A percentile compares a stretch with the other conserved stretches of the same genome.
phyloP scores from a whole-genome alignment of 2,329 filamentous ascomycete species.

The Triangularia setosa region DNA sequence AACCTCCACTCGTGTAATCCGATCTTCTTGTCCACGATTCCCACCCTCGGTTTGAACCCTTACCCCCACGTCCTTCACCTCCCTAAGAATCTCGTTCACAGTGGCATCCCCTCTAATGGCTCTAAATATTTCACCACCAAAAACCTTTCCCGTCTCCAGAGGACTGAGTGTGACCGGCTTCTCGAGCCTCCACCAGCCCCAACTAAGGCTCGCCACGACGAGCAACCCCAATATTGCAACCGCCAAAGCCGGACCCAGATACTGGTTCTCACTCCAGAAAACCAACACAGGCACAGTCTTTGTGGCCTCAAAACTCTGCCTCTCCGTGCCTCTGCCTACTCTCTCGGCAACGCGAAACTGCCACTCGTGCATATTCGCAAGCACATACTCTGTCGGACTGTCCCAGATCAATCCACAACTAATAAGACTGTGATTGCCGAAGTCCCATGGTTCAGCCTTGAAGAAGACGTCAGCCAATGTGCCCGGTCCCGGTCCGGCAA shows the following conservation, averaged over 20 bases:
- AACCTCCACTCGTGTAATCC: background rate
- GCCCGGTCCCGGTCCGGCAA: constrained; percentile 1
- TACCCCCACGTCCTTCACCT: constrained; percentile 2
- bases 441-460: background rate
- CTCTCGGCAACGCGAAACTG: constrained; percentile 12
- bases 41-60: background rate
- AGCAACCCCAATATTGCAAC: constrained; percentile 2
- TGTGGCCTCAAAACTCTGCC: constrained; percentile 4
- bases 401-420: constrained; percentile 8
- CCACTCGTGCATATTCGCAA: constrained; percentile 12
- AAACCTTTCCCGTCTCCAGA: constrained; percentile 13
- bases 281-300: background rate
- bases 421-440: background rate
- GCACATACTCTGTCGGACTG: constrained; percentile 12
- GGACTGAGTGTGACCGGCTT: constrained; percentile 15
- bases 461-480: constrained; percentile 3
- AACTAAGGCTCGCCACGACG: constrained; percentile 7
- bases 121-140: constrained; percentile 1
- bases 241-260: constrained; percentile 9
- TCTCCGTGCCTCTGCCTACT: constrained; percentile 6
- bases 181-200: constrained; percentile 15
- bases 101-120: constrained; percentile 2
- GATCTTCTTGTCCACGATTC: background rate
- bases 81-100: constrained; percentile 14
- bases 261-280: constrained; percentile 8